Evolutionary conservation across 2,329 filamentous ascomycete species (phyloP).

Genomic region (Penicillium hordei): DNA sequence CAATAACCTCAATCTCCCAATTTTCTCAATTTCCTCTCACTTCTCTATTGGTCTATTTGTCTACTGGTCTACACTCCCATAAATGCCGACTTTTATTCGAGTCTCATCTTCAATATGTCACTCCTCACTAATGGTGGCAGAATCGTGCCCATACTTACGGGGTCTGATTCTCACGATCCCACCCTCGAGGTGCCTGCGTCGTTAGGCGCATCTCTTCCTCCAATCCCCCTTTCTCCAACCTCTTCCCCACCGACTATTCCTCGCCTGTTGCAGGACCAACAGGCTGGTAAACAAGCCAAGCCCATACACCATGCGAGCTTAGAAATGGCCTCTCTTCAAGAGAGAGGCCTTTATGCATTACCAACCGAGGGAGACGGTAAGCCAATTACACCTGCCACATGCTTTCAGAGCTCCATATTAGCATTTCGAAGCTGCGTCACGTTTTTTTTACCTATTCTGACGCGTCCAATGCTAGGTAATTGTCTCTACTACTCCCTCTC

Average conservation of each 20-base stretch:
- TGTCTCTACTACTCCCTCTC: constrained; percentile 69
- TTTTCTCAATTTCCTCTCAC: constrained; percentile 2
- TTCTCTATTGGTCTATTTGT: background rate
- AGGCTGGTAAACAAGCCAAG: constrained; percentile 12
- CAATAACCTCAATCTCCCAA: constrained; percentile 12
- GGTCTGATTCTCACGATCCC: constrained; percentile 25
- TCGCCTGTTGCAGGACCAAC: constrained; percentile 19
- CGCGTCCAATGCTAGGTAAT: constrained; percentile 54
- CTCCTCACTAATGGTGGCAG: constrained; percentile 40
- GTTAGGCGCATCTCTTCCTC: background rate
- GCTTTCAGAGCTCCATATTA: background rate
- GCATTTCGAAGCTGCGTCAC: constrained; percentile 2
- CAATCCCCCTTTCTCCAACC: background rate
- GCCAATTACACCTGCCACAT: constrained; percentile 24
- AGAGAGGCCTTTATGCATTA: constrained; percentile 59
- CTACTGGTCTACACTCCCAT: constrained; percentile 9
- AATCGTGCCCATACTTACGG: constrained; percentile 45
- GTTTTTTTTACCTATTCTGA: constrained; percentile 17
- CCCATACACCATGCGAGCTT: constrained; percentile 28
- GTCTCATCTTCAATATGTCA: constrained; percentile 37
- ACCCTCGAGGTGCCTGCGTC: background rate
- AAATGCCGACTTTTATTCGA: constrained; percentile 39
- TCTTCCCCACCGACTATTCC: background rate
- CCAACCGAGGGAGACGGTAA: constrained; percentile 64
- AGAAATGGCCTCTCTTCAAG: constrained; percentile 50